phyloP scores from a whole-genome alignment of 2,329 filamentous ascomycete genomes.

The Leptographium radiaticola region DNA sequence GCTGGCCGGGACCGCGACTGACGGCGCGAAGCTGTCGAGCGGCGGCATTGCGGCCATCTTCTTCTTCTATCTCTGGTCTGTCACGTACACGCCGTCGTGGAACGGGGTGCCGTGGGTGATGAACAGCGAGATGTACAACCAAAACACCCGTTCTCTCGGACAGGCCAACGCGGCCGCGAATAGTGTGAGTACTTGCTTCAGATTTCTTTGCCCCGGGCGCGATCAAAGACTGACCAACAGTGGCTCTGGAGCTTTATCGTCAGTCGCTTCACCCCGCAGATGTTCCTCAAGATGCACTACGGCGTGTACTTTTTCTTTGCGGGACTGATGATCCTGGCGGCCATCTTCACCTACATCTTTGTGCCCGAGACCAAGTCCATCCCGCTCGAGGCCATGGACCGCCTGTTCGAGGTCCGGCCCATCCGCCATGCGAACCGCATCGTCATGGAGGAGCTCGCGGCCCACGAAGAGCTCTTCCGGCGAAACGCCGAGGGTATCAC shows the following conservation, averaged over 20 bases:
- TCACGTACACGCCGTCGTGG: constrained; percentile 59
- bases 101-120: constrained; percentile 66
- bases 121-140: constrained; percentile 64
- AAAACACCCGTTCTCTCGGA: constrained; percentile 54
- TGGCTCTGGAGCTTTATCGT: constrained; percentile 65
- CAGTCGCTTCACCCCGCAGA: constrained; percentile 52
- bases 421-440: constrained; percentile 27
- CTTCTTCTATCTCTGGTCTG: constrained; percentile 66
- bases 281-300: constrained; percentile 45
- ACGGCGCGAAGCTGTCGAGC: constrained; percentile 14
- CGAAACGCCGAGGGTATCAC: neutral
- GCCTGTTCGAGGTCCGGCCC: constrained; percentile 40
- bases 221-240: constrained; percentile 1
- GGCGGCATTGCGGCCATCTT: constrained; percentile 48
- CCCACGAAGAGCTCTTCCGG: neutral
- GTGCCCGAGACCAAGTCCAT: constrained; percentile 55
- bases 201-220: neutral
- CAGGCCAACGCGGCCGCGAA: constrained; percentile 59
- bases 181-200: constrained; percentile 25
- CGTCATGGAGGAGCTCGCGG: constrained; percentile 29
- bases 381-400: constrained; percentile 52
- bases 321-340: constrained; percentile 43
- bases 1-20: constrained; percentile 22
- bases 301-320: constrained; percentile 61
- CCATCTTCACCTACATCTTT: constrained; percentile 47